phyloP scores from a whole-genome alignment of 108 stramenopile species.

The Parmales sp. region DNA sequence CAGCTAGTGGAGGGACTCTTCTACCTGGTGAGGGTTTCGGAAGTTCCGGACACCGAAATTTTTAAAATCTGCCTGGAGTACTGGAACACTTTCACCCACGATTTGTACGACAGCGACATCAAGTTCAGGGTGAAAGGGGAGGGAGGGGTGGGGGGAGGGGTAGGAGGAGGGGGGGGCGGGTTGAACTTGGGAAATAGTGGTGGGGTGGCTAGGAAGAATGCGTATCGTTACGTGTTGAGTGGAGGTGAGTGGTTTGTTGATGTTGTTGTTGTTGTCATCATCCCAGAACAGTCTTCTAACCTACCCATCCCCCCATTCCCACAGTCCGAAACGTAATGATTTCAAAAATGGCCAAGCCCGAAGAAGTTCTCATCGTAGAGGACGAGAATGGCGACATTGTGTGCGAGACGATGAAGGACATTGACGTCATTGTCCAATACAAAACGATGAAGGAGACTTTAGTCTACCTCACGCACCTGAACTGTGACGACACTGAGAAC shows the following conservation, averaged over 20 bases:
- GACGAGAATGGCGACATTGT: constrained; percentile 98
- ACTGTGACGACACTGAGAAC: constrained; percentile 91
- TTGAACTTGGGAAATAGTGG: constrained; percentile 19
- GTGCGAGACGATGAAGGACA: constrained; percentile 91
- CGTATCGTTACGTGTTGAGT: constrained; percentile 73
- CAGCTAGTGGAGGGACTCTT: constrained; percentile 75
- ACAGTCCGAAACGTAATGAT: constrained; percentile 95
- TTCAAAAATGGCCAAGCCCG: constrained; percentile 98
- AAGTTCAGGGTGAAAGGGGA: constrained; percentile 31
- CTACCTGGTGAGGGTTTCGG: constrained; percentile 87
- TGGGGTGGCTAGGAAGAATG: constrained; percentile 36
- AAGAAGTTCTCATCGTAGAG: constrained; percentile 98
- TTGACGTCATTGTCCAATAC: constrained; percentile 97
- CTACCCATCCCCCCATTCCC: no score
- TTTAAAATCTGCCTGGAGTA: constrained; percentile 97
- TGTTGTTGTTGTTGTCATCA: no score
- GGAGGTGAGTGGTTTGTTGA: no score
- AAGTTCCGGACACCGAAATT: constrained; percentile 92
- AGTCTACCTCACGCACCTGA: constrained; percentile 95
- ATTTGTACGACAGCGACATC: constrained; percentile 79
- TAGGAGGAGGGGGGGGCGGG: constrained; percentile 16
- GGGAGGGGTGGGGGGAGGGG: constrained; percentile 7
- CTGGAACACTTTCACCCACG: constrained; percentile 91
- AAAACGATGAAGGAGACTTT: constrained; percentile 96
- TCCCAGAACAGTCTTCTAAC: no score